These are phyloP conservation scores for Zygosaccharomyces sapae DNA, from an alignment of 1,139 yeast genomes.

Conservation along the genomic window DNA sequence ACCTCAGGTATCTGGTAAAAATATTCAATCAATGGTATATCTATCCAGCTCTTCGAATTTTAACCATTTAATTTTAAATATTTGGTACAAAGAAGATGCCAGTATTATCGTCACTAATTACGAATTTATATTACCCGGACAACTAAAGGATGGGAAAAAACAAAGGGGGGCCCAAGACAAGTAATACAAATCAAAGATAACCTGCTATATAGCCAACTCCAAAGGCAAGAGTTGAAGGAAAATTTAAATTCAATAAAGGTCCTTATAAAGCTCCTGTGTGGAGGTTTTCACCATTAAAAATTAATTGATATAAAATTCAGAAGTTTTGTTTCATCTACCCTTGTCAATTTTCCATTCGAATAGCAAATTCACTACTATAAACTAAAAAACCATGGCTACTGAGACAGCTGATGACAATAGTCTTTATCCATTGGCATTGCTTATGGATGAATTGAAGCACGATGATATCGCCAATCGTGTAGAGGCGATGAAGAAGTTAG, in stretches of 20 bases:
- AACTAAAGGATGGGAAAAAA: not conserved
- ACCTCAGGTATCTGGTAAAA: not conserved
- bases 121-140: slow-evolving; percentile 12
- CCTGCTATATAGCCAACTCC: too few relatives aligned
- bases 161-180: not conserved
- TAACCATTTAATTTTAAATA: not conserved
- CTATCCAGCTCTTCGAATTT: not conserved
- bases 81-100: not conserved
- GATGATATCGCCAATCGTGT: slow-evolving; percentile 93
- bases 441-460: slow-evolving; percentile 94
- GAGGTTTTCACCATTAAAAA: not conserved
- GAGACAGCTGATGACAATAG: slow-evolving; percentile 40
- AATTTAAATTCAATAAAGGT: not conserved
- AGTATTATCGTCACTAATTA: slow-evolving; percentile 4
- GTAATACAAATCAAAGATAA: not conserved
- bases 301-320: not conserved
- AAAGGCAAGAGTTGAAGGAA: not conserved
- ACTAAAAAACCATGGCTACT: slow-evolving; percentile 7
- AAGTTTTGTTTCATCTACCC: not conserved
- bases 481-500: slow-evolving; percentile 90
- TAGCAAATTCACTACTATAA: slow-evolving; percentile 1
- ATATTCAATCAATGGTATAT: not conserved
- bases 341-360: not conserved
- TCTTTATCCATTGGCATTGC: slow-evolving; percentile 87
- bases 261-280: not conserved